A percentile compares a stretch with the other conserved stretches of the same genome.
phyloP scores from a whole-genome alignment of 768 basidiomycete species.

The Tricholoma sp. region DNA sequence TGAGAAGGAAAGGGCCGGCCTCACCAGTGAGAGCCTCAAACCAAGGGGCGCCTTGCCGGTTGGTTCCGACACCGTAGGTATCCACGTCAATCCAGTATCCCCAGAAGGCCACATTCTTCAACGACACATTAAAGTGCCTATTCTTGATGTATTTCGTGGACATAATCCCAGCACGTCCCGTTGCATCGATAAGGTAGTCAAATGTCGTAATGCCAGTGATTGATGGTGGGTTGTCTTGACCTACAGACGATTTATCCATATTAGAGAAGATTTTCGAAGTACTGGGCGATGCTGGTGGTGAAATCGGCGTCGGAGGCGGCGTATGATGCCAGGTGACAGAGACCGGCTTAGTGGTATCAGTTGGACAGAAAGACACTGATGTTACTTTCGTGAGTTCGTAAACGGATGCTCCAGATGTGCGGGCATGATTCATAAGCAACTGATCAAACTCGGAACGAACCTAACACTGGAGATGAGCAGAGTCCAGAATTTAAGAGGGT shows the following conservation, averaged over 20 bases:
- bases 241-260: slow-evolving; percentile 9
- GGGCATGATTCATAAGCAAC: slow-evolving; percentile 51
- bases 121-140: slow-evolving; percentile 58
- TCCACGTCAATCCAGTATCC: slow-evolving; percentile 62
- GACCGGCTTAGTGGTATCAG: slow-evolving; percentile 37
- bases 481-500: background rate
- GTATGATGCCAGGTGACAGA: slow-evolving; percentile 52
- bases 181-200: slow-evolving; percentile 67
- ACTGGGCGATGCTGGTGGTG: slow-evolving; percentile 37
- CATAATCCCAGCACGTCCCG: slow-evolving; percentile 67
- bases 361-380: slow-evolving; percentile 37
- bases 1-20: slow-evolving; percentile 12
- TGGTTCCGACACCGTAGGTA: slow-evolving; percentile 45
- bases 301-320: slow-evolving; percentile 34
- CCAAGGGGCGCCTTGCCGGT: slow-evolving; percentile 55
- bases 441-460: slow-evolving; percentile 60
- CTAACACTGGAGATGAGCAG: slow-evolving; percentile 20
- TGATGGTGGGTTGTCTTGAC: slow-evolving; percentile 7
- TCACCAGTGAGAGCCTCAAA: slow-evolving; percentile 68
- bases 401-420: slow-evolving; percentile 44
- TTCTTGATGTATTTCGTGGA: slow-evolving; percentile 67
- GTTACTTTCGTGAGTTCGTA: slow-evolving; percentile 53
- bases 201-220: slow-evolving; percentile 53
- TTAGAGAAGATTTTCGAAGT: slow-evolving; percentile 23
- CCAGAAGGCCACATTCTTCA: slow-evolving; percentile 76